Conservation (phyloP, 225 moss, liverwort and hornwort species). For the Marchantia paleacea region DNA sequence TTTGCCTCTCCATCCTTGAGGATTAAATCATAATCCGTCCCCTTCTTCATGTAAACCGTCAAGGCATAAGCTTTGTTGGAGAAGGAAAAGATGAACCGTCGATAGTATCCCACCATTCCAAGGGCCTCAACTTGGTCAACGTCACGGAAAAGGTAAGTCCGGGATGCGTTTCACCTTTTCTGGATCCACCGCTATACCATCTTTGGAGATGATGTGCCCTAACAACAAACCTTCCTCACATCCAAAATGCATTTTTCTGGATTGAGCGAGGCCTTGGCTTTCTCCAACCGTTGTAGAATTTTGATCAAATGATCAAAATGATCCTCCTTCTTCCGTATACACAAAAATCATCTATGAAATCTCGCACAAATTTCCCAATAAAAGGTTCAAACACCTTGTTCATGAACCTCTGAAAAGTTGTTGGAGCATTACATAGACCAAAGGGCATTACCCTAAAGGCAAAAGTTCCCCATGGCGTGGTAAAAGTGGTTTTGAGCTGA, state of each 20-base stretch:
- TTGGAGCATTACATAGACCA: background rate
- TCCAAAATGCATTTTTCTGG: slow-evolving; percentile 16
- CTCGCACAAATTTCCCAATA: background rate
- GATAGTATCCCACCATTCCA: slow-evolving; percentile 12
- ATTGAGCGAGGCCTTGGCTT: background rate
- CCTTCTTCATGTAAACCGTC: slow-evolving; percentile 8
- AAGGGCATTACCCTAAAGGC: slow-evolving; percentile 8
- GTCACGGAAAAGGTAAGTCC: background rate
- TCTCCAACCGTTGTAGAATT: background rate
- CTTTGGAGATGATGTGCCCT: slow-evolving; percentile 1
- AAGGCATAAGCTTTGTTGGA: background rate
- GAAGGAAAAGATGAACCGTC: background rate
- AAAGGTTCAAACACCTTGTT: background rate
- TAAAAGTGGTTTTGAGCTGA: slow-evolving; percentile 10
- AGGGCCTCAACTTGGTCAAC: background rate
- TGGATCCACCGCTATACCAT: slow-evolving; percentile 12
- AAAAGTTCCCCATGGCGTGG: slow-evolving; percentile 11
- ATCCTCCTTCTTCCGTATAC: background rate
- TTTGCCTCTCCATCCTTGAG: background rate
- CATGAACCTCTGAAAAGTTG: slow-evolving; percentile 10
- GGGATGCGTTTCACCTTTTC: background rate
- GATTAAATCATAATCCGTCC: background rate
- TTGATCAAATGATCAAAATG: slow-evolving; percentile 8
- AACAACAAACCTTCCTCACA: slow-evolving; percentile 13
- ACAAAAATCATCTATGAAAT: slow-evolving; percentile 16